Conservation (phyloP, 805 yeast species). For the Zygotorulaspora danielsina region DNA sequence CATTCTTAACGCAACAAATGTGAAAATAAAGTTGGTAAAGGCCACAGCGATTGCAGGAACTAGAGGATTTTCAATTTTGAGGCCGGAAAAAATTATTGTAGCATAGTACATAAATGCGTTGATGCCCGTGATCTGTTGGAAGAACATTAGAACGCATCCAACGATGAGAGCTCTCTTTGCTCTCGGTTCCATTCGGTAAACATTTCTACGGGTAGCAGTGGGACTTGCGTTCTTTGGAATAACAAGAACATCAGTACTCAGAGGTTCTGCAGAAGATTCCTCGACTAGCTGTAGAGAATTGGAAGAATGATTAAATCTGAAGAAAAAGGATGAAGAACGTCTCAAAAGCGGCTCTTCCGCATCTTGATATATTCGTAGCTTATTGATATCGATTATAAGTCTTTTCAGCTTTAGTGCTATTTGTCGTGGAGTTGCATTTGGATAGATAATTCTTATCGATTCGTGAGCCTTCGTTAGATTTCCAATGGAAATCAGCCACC, state of each 20-base stretch:
- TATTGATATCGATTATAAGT: slow-evolving; percentile 43
- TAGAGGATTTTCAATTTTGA: slow-evolving; percentile 52
- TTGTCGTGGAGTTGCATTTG: slow-evolving; percentile 41
- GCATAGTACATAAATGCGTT: slow-evolving; percentile 62
- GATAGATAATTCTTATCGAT: slow-evolving; percentile 43
- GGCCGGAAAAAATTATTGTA: slow-evolving; percentile 50
- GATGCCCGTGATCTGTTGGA: slow-evolving; percentile 60
- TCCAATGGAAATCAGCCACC: slow-evolving; percentile 39
- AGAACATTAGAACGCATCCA: slow-evolving; percentile 49
- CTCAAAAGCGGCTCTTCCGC: slow-evolving; percentile 17
- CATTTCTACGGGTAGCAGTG: not conserved
- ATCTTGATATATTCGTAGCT: slow-evolving; percentile 33
- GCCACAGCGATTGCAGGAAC: slow-evolving; percentile 53
- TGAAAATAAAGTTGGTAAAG: slow-evolving; percentile 50
- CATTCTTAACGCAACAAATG: slow-evolving; percentile 47
- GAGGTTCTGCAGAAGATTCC: not conserved
- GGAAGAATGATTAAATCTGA: not conserved
- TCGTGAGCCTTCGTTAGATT: slow-evolving; percentile 37
- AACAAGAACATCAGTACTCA: not conserved
- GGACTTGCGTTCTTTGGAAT: not conserved
- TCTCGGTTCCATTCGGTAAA: slow-evolving; percentile 28
- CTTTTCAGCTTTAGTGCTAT: slow-evolving; percentile 44
- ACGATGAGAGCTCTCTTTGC: slow-evolving; percentile 43
- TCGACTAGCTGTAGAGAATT: not conserved
- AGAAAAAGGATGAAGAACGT: slow-evolving; percentile 4